A percentile compares a stretch with the other conserved stretches of the same genome.
Conservation (phyloP, 345 rosid genomes). For the Rhizophora apiculata region DNA sequence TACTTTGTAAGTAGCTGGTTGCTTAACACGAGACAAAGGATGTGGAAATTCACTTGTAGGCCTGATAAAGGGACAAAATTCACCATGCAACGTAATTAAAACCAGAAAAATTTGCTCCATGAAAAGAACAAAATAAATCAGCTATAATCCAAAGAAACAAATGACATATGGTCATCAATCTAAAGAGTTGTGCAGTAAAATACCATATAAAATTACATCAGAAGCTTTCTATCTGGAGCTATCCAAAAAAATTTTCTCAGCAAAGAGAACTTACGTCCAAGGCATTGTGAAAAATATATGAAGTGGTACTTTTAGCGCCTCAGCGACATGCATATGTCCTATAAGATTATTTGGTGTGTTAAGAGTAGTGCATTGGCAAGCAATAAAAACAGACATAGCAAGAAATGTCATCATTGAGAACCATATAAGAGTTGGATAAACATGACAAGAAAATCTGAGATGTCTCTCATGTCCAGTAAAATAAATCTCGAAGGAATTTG, state of each 20-base stretch:
- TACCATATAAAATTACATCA: neutral
- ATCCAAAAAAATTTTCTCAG: neutral
- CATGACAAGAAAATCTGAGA: neutral
- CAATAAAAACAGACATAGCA: neutral
- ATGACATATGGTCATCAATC: neutral
- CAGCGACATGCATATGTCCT: constrained; percentile 61
- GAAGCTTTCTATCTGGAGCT: neutral
- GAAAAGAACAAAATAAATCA: neutral
- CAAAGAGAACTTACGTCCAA: constrained; percentile 50
- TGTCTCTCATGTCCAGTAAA: no score
- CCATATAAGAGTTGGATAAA: neutral
- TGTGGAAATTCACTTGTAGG: constrained; percentile 59
- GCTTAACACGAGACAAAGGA: constrained; percentile 54
- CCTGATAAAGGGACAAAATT: constrained; percentile 22
- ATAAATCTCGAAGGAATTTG: no score
- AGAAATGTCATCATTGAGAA: neutral
- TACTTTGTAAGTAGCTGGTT: constrained; percentile 43
- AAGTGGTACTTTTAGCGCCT: constrained; percentile 41
- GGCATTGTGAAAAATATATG: constrained; percentile 62
- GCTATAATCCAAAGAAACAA: neutral
- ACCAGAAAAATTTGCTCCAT: neutral
- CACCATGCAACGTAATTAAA: constrained; percentile 8
- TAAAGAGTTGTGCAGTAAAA: no score
- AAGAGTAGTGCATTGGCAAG: neutral
- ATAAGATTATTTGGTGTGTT: constrained; percentile 14